A percentile compares a stretch with the other conserved stretches of the same genome.
phyloP scores from a whole-genome alignment of 169 alveolate genomes.

The Plasmodium vivax region DNA sequence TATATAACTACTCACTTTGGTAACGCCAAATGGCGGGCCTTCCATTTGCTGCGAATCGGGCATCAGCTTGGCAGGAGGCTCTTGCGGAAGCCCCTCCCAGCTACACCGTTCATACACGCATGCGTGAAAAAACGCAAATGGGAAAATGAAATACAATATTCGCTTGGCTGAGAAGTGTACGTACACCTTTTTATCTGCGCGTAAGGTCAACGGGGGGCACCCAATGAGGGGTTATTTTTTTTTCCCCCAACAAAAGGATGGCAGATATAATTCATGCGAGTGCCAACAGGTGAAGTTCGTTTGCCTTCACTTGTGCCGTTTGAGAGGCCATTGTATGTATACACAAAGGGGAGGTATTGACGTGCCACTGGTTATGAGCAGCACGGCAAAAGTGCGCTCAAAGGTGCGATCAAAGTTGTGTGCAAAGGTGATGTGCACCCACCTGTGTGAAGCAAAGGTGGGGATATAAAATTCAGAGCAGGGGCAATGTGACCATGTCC shows the following conservation, averaged over 20 bases:
- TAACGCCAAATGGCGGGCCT: not conserved
- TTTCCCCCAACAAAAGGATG: not conserved
- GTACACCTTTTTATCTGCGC: not conserved
- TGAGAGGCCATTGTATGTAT: not conserved
- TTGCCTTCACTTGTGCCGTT: not conserved
- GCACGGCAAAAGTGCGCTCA: not conserved
- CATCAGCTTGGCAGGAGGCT: not conserved
- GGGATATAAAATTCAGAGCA: not conserved
- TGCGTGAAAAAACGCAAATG: not conserved
- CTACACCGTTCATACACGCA: not conserved
- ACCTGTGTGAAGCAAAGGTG: not conserved
- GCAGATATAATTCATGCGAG: not conserved
- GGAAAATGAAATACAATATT: not conserved
- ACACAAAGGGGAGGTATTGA: not conserved
- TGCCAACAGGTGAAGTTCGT: not conserved
- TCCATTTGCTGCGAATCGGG: not conserved
- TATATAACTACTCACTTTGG: not conserved
- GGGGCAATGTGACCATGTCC: not conserved
- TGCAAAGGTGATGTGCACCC: not conserved
- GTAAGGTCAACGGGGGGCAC: not conserved
- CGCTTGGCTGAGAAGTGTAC: not conserved
- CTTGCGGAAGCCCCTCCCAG: not conserved
- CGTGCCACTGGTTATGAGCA: not conserved
- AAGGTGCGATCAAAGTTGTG: not conserved
- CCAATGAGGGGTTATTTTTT: not conserved